A percentile compares a stretch with the other conserved stretches of the same genome.
Evolutionary conservation across 1,284 basidiomycete genomes (phyloP).

Genomic region (Trametes sp.): DNA sequence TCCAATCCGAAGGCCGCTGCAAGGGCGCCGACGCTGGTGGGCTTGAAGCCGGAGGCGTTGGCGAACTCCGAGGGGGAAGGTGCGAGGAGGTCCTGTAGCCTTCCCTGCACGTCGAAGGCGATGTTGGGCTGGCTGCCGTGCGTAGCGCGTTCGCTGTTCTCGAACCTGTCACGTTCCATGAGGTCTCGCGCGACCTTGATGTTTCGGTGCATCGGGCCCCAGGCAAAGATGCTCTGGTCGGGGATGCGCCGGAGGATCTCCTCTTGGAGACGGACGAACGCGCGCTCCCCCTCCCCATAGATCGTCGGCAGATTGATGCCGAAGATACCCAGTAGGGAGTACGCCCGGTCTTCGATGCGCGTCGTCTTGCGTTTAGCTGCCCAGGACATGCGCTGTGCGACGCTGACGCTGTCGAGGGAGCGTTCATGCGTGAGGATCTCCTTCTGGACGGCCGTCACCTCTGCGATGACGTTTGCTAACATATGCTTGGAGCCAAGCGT

Average conservation of each 20-base stretch:
- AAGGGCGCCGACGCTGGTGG: not conserved
- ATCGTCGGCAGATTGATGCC: not conserved
- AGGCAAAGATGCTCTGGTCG: slow-evolving; percentile 19
- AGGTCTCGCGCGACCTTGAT: not conserved
- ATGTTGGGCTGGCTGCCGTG: not conserved
- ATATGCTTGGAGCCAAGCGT: slow-evolving; percentile 9
- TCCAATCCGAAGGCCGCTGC: not conserved
- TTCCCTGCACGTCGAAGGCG: slow-evolving; percentile 2
- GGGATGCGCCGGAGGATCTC: slow-evolving; percentile 12
- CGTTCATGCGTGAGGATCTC: slow-evolving; percentile 7
- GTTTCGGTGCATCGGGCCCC: slow-evolving; percentile 6
- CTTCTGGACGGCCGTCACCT: slow-evolving; percentile 12
- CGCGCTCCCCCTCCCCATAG: slow-evolving; percentile 16
- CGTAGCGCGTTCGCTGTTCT: not conserved
- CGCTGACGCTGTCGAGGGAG: slow-evolving; percentile 6
- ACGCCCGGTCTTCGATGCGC: slow-evolving; percentile 16
- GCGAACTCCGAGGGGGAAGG: slow-evolving; percentile 6
- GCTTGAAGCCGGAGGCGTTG: slow-evolving; percentile 1
- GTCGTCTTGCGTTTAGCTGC: slow-evolving; percentile 13
- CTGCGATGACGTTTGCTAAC: slow-evolving; percentile 2
- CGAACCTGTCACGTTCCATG: not conserved
- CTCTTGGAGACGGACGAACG: slow-evolving; percentile 16
- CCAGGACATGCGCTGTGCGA: slow-evolving; percentile 27
- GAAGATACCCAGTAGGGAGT: slow-evolving; percentile 5
- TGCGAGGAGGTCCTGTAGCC: slow-evolving; percentile 7